Base-by-base conservation (phyloP, 345 rosid genomes). In the Turritis glabra region DNA sequence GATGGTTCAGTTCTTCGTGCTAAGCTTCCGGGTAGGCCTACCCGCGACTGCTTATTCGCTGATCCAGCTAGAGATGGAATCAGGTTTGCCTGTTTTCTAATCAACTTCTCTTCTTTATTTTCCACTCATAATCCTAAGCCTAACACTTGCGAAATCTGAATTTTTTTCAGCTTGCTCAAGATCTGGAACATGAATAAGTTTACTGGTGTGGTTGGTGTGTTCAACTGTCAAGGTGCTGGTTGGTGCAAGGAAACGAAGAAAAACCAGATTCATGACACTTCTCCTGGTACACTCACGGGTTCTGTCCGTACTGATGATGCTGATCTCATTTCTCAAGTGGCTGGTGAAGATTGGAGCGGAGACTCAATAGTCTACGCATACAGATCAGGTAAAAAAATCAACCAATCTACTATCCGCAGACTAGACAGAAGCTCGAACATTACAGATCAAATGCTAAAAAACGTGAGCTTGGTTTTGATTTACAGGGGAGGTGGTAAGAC, bases 161-260 rank as follows among this genome's bases (percentile, higher is more conserved):
- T 33, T 29, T 29, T 29, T 10, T 50, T 13, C 61, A 91, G 98
- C 82, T 82, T 92, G 80, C 91, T 92, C 40, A 95, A 95, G 84
- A 72, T 95, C 30, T 95, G 99, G 99, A 95, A 95, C 69, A 67
- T 88, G 86, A 95, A 95, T 69, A 89, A 87, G 72, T 85, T 82
- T 61, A 75, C 89, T 18, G 98, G 99, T 18, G 86, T 95, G 30
- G 96, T 92, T 2, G 98, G 99, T 55, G 91, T 89, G 6, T 95
- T 90, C 83, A 92, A 95, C 83, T 95, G 99, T 80, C 99, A 95
- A 83, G 99, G 99, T 54, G 97, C 99, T 71, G 98, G 96, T 68
- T 95, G 99, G 99, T 89, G 98, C 88, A 90, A 84, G 83, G 60
- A 84, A 5, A 68, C 72, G 4, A 95, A 92, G 91, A 92, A 85